phyloP scores from a whole-genome alignment of 1,139 yeast genomes.

The Candida sp. region DNA sequence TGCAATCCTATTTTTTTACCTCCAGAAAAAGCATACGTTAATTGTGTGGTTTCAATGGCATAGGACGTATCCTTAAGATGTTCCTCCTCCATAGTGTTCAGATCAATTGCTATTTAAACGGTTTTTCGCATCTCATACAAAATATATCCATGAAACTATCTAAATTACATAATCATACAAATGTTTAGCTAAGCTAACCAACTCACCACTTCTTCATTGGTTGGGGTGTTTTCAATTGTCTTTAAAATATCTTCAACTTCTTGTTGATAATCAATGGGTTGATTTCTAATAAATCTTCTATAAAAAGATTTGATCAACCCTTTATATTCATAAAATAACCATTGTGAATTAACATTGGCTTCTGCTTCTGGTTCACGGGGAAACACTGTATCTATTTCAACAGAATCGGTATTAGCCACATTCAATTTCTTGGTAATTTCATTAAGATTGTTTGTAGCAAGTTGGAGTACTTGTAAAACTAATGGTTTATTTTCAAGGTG shows the following conservation, averaged over 20 bases:
- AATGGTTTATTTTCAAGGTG: slow-evolving; percentile 13
- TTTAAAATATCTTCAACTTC: slow-evolving; percentile 19
- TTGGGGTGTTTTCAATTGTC: slow-evolving; percentile 22
- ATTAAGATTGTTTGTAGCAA: slow-evolving; percentile 36
- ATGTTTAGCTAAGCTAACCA: slow-evolving; percentile 18
- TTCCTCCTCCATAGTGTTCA: background rate
- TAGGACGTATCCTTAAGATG: slow-evolving; percentile 13
- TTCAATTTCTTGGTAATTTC: slow-evolving; percentile 20
- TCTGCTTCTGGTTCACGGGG: slow-evolving; percentile 21
- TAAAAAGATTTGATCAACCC: slow-evolving; percentile 41
- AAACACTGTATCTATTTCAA: slow-evolving; percentile 24
- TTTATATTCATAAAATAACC: slow-evolving; percentile 43
- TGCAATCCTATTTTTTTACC: slow-evolving; percentile 66
- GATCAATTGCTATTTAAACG: background rate
- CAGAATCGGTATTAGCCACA: slow-evolving; percentile 17
- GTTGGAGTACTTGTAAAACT: slow-evolving; percentile 31
- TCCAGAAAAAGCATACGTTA: slow-evolving; percentile 68
- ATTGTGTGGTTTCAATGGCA: slow-evolving; percentile 63
- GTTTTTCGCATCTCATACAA: background rate
- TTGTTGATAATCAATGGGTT: slow-evolving; percentile 15
- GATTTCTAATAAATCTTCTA: slow-evolving; percentile 24
- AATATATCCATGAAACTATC: background rate
- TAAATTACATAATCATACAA: background rate
- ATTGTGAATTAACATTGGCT: slow-evolving; percentile 30
- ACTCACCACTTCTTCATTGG: slow-evolving; percentile 22